These are phyloP conservation scores for Rhododendron ovatum DNA, from an alignment of 148 eudicot species.

Conservation along the genomic window DNA sequence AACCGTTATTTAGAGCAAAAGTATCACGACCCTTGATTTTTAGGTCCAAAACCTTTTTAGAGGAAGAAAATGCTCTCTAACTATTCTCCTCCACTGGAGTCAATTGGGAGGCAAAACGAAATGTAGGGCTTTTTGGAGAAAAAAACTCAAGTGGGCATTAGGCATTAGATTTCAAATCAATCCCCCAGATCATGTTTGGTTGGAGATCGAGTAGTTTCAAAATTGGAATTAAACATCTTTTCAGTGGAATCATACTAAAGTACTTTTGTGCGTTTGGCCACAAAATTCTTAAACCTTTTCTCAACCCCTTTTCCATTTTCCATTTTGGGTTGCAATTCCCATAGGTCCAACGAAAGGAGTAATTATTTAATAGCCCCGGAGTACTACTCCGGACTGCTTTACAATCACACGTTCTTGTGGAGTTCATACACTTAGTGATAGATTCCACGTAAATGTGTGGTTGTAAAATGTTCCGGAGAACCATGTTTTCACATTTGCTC, in stretches of 20 bases:
- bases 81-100: not conserved
- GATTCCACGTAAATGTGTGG: too few species aligned
- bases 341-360: not conserved
- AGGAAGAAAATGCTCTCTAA: not conserved
- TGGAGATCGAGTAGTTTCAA: not conserved
- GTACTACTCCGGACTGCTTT: too few species aligned
- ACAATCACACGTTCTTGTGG: too few species aligned
- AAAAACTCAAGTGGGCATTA: not conserved
- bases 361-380: too few species aligned
- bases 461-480: too few species aligned
- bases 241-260: not conserved
- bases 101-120: not conserved
- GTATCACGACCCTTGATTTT: not conserved
- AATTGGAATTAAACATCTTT: not conserved
- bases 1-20: not conserved
- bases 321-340: not conserved
- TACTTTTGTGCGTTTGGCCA: not conserved
- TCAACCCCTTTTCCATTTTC: too few species aligned
- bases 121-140: not conserved
- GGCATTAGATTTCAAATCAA: not conserved
- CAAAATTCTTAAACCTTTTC: not conserved
- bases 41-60: not conserved
- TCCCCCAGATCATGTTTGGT: not conserved
- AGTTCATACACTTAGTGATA: too few species aligned
- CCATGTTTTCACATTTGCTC: too few species aligned